Evolutionary conservation across 331 rosid genomes (phyloP), one percentile per base, ranked within the genome.

Genomic region (Pyracantha coccinea): DNA sequence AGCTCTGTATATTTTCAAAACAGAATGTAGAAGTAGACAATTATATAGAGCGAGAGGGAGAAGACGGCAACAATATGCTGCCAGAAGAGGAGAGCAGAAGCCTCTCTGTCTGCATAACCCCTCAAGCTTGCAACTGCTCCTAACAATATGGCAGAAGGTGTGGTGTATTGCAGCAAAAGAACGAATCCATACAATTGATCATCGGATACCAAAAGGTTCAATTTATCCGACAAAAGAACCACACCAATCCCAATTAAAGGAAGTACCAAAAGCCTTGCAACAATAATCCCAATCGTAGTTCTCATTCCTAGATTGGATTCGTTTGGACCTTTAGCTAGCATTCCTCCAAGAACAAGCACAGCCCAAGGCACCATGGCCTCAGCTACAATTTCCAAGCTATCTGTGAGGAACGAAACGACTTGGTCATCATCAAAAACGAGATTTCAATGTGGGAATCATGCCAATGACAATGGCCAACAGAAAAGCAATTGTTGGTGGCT

Each of bases 101-200:
- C 89, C 77, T 85, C 89, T 10, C 33, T 85, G 29, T 83, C 85
- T 33, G 85, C 89, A 70, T 85, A 85, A 35, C 85, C 86, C 69
- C 87, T 77, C 79, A 85, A 61, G 79, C 87, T 75, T 2, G 89
- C 89, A 45, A 85, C 72, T 67, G 87, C 85, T 60, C 89, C 89
- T 15, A 85, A 63, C 55, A 85, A 60, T 28, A 83, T 83, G 57
- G 89, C 89, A 59, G 81, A 77, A 57, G 89, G 89, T 54, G 82
- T 82, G 44, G 89, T 78, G 66, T 85, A 85, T 27, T 85, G 89
- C 77, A 85, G 75, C 78, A 82, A 69, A 15, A 83, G 83, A 25
- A 83, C 81, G 38, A 85, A 83, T 69, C 78, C 41, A 73, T 69
- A 77, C 86, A 85, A 33, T 17, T 69, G 35, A 75, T 85, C 89